These are phyloP conservation scores for Termitomyces bulborhizus DNA, from an alignment of 768 basidiomycete genomes.

Conservation along the genomic window DNA sequence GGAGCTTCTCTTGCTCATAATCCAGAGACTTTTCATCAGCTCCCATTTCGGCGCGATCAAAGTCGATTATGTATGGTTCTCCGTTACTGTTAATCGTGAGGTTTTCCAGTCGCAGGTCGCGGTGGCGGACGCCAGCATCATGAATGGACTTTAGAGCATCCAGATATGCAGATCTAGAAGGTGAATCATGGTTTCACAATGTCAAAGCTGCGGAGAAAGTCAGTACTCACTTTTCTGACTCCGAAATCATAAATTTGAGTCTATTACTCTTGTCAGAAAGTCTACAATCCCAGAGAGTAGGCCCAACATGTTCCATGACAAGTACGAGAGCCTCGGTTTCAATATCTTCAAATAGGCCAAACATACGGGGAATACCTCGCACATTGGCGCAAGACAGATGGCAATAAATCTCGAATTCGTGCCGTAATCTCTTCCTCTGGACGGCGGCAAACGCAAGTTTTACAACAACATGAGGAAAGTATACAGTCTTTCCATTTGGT, in stretches of 20 bases:
- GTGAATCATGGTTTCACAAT: neutral
- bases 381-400: slow-evolving; percentile 2
- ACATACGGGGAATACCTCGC: slow-evolving; percentile 8
- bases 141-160: neutral
- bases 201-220: too few relatives aligned
- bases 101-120: neutral
- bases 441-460: slow-evolving; percentile 11
- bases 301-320: slow-evolving; percentile 6
- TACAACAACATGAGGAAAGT: slow-evolving; percentile 2
- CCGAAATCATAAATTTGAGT: neutral
- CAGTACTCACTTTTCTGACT: neutral
- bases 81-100: neutral
- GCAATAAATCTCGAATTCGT: slow-evolving; percentile 11
- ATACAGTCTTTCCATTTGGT: neutral
- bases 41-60: neutral
- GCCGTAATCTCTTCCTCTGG: slow-evolving; percentile 4
- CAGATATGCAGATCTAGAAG: neutral
- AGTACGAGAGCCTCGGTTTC: slow-evolving; percentile 4
- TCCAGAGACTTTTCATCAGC: neutral
- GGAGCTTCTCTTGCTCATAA: neutral
- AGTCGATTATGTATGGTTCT: neutral
- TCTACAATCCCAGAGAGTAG: neutral
- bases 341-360: slow-evolving; percentile 12
- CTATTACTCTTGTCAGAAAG: neutral
- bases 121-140: neutral